Base-by-base conservation (phyloP, 768 basidiomycete species). In the Porphyrellus cyaneotinctus region DNA sequence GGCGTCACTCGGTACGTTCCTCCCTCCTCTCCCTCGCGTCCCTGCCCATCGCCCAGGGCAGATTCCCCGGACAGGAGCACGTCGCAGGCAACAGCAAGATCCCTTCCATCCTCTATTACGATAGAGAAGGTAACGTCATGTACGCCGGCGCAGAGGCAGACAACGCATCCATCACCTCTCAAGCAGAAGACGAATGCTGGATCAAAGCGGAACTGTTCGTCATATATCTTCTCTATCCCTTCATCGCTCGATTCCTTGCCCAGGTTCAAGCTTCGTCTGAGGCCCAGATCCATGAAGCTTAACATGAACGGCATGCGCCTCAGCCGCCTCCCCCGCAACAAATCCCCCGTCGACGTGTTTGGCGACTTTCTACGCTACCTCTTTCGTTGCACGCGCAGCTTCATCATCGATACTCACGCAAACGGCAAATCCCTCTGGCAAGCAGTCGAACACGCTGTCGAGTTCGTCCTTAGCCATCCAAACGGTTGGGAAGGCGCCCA, bases 271-370 rank as follows among this genome's bases (percentile, higher is more conserved):
- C 78, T 90, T 54, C 87, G 88, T 54, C 73, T 91, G 47, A 78
- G 88, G 13, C 88, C 88, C 17, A 82, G 82, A 49, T 76, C 84
- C 10, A 90, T 91, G 88, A 81, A 83, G 58, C 78, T 89, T 49
- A 78, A 84, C 66, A 89, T 88, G 87, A 90, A 90, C 66, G 88
- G 88, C 38, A 88, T 90, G 83, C 82, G 84, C 6, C 77, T 91
- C 49, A 80, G 82, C 14, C 74, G 78, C 6, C 76, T 91, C 23
- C 88, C 88, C 0, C 75, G 73, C n/a, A 71, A 76, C 30, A 88
- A 87, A 62, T 76, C 81, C 0, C 78, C 88, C 32, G 81, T 88
- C 3, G 78, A 88, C 60, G 85, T 88, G 41, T 89, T 90, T 58
- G 87, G 85, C 60, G 88, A 91, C 71, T 91, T 85, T 66, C 78